Percentiles rank a stretch among this genome's conserved stretches.
These are phyloP conservation scores for Beauveria sp. DNA, from an alignment of 2,329 filamentous ascomycete genomes.

Conservation along the genomic window DNA sequence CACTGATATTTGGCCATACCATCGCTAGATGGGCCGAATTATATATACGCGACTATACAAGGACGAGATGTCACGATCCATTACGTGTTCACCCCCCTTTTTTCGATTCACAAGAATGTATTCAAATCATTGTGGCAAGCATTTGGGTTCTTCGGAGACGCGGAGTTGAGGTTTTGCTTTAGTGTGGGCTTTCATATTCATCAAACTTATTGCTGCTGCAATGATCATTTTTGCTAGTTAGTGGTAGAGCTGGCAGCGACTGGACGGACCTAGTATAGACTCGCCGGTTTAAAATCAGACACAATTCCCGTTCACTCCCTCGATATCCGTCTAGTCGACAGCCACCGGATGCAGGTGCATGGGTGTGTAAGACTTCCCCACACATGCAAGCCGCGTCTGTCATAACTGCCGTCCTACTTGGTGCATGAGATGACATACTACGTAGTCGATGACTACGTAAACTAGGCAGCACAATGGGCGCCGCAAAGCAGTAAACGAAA, in stretches of 20 bases:
- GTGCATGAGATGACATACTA: background rate
- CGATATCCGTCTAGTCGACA: too few relatives aligned
- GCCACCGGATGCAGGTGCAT: background rate
- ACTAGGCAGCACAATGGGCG: background rate
- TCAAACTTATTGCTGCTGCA: background rate
- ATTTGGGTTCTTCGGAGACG: background rate
- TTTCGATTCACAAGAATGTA: background rate
- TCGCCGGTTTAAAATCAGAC: background rate
- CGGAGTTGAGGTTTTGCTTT: background rate
- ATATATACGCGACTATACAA: background rate
- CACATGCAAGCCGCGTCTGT: background rate
- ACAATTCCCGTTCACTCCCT: background rate
- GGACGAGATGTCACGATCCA: background rate
- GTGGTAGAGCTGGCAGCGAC: background rate
- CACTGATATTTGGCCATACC: conserved; percentile 10
- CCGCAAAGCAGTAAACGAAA: too few relatives aligned
- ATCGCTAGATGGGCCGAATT: background rate
- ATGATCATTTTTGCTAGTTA: background rate
- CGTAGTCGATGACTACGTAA: background rate
- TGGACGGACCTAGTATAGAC: background rate
- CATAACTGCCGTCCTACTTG: background rate
- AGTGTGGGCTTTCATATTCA: background rate
- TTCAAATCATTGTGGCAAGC: background rate
- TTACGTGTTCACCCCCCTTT: background rate
- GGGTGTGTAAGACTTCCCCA: background rate